Evolutionary conservation across 2,329 filamentous ascomycete species (phyloP).

Genomic region (Cladorrhinum sp.): DNA sequence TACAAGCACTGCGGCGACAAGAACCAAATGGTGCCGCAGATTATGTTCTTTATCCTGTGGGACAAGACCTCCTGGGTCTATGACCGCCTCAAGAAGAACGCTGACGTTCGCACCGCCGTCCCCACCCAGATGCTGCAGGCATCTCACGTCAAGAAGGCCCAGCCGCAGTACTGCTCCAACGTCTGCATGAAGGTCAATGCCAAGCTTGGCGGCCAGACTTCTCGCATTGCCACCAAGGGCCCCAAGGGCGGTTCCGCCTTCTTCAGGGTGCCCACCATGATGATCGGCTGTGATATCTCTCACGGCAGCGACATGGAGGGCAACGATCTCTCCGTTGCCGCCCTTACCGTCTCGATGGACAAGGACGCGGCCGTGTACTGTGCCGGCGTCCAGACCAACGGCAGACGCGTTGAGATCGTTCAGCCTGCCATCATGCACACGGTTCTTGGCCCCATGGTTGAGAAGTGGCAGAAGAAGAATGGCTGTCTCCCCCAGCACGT

Average conservation of each 20-base stretch:
- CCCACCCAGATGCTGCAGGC: constrained; percentile 79
- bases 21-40: constrained; percentile 60
- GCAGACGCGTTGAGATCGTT: constrained; percentile 77
- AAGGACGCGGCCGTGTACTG: constrained; percentile 69
- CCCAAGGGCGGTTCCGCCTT: constrained; percentile 36
- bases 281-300: constrained; percentile 89
- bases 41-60: constrained; percentile 75
- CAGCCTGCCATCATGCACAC: constrained; percentile 60
- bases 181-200: constrained; percentile 96
- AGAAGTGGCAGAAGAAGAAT: constrained; percentile 60
- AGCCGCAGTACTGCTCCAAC: constrained; percentile 86
- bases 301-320: constrained; percentile 68
- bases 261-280: constrained; percentile 63
- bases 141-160: constrained; percentile 64
- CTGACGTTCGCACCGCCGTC: constrained; percentile 80
- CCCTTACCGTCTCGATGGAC: constrained; percentile 81
- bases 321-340: constrained; percentile 71
- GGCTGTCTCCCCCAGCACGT: constrained; percentile 66
- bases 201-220: constrained; percentile 84
- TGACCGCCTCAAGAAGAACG: constrained; percentile 82
- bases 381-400: constrained; percentile 79
- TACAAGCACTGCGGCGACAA: constrained; percentile 54
- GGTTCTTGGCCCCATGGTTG: constrained; percentile 63
- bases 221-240: constrained; percentile 38
- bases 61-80: constrained; percentile 72